Evolutionary conservation across 1,284 basidiomycete species (phyloP), one percentile per base, ranked within the genome.

Genomic region (Sanguinoderma infundibulare): DNA sequence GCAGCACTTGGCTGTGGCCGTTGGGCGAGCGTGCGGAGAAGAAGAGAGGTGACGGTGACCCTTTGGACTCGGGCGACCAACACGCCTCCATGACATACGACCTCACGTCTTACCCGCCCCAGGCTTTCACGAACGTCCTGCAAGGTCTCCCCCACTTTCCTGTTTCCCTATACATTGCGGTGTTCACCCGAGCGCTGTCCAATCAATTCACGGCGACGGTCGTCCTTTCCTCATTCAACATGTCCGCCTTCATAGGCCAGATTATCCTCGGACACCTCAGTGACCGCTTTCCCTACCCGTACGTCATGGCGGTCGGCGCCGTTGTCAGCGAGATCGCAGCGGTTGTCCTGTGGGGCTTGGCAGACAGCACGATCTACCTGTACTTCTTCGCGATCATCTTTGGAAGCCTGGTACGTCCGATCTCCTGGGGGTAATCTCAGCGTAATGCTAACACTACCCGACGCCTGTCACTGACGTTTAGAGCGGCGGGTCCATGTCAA

Each of bases 291-390:
- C 65, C 70, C 0, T 72, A 72, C 38, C 66, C 68, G 2, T 65
- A 60, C 42, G 63, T 73, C 49, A 69, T 71, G 69, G 60, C 64
- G 20, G 53, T 58, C 6, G 68, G 66, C 55, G 62, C 68, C 1
- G 28, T 70, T 0, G 64, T 67, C 10, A 72, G 69, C 57, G 68
- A 62, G 3, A 55, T 72, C 6, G 62, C 66, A 0, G 68, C 70
- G 5, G 71, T 73, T 61, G 53, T 72, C n/a, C 64, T 73, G 1
- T 73, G 72, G 72, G 72, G 70, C 30, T 69, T 72, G 50, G 67
- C 72, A 8, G 55, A 62, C 52, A 59, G 67, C 1, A 54, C 70
- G 17, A 61, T 60, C 17, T 65, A 64, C 32, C 64, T 73, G 2
- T 70, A 72, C 59, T 58, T 61, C 51, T 73, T 71, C 47, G 69